Evolutionary conservation across 257 asterid genomes (phyloP).

Genomic region (Ligustrum vulgare): DNA sequence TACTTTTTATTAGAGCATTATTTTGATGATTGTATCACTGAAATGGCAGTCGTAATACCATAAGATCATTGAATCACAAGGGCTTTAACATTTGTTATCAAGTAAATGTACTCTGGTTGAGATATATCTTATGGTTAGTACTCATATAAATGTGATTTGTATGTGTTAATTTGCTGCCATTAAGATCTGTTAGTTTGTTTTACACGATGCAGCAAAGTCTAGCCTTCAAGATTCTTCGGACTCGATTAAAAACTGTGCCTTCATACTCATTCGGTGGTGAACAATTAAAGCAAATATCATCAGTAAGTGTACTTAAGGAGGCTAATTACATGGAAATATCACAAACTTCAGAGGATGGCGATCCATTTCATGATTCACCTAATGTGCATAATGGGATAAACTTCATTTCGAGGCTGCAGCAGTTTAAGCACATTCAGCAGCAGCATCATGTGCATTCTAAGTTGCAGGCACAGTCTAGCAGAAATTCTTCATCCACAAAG

Average conservation of each 20-base stretch:
- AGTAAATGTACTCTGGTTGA: neutral
- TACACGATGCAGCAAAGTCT: conserved; percentile 85
- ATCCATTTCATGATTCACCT: conserved; percentile 39
- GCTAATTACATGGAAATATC: conserved; percentile 42
- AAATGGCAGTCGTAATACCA: neutral
- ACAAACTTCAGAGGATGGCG: conserved; percentile 60
- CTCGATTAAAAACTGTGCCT: conserved; percentile 90
- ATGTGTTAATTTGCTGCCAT: neutral
- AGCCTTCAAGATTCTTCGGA: conserved; percentile 91
- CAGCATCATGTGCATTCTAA: conserved; percentile 67
- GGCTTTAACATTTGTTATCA: neutral
- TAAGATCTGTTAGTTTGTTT: conserved; percentile 7
- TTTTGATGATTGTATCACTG: neutral
- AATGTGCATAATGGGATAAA: conserved; percentile 56
- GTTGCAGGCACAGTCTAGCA: conserved; percentile 49
- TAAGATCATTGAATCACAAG: neutral
- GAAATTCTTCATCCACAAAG: conserved; percentile 56
- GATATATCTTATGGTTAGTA: neutral
- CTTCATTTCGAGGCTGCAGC: conserved; percentile 66
- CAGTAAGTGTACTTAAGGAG: conserved; percentile 48
- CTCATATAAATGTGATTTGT: neutral
- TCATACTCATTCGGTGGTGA: conserved; percentile 71
- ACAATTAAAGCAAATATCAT: conserved; percentile 42
- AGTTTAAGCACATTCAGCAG: conserved; percentile 74
- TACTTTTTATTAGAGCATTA: neutral